These are phyloP conservation scores for Durusdinium trenchii DNA, from an alignment of 73 alveolate genomes.

Conservation along the genomic window DNA sequence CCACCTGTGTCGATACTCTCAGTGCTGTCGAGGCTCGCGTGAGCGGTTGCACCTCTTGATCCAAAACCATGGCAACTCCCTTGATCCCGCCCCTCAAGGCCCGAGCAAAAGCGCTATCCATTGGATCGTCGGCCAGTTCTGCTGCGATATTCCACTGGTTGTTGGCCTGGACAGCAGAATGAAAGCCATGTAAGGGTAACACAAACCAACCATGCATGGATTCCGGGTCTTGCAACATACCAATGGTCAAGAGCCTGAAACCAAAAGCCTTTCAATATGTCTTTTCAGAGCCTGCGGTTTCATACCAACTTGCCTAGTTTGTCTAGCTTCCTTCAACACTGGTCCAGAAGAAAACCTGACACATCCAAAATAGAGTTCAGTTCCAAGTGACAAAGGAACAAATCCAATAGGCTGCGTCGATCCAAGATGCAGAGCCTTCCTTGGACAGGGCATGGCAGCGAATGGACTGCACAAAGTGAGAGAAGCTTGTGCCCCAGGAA, in stretches of 20 bases:
- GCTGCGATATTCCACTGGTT: conserved; percentile 49
- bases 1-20: no score
- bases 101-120: conserved; percentile 45
- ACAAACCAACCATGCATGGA: neutral
- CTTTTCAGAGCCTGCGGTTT: no score
- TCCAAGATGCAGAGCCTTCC: conserved; percentile 37
- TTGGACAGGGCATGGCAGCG: conserved; percentile 43
- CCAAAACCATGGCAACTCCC: conserved; percentile 54
- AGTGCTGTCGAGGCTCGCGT: neutral
- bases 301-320: no score
- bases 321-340: neutral
- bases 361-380: neutral
- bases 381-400: conserved; percentile 36
- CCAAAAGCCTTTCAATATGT: no score
- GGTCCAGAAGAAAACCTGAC: neutral
- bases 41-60: conserved; percentile 58
- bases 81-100: conserved; percentile 16
- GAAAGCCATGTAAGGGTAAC: no score
- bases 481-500: conserved; percentile 59
- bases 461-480: conserved; percentile 32
- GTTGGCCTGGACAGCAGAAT: conserved; percentile 10
- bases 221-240: no score
- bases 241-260: no score
- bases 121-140: neutral
- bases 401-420: conserved; percentile 39